Evolutionary conservation across 257 asterid species (phyloP).

Genomic region (Solanum pennellii): DNA sequence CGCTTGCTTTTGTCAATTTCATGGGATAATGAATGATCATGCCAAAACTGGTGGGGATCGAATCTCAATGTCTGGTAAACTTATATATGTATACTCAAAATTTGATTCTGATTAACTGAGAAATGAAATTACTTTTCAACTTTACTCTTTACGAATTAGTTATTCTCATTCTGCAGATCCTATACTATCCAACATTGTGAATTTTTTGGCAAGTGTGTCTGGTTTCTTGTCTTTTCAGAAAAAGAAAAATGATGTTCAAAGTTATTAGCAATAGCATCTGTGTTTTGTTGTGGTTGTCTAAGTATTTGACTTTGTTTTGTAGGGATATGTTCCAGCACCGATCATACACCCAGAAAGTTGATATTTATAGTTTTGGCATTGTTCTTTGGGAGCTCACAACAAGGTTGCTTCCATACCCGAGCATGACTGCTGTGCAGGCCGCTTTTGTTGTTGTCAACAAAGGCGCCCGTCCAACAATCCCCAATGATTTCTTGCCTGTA

Average conservation of each 20-base stretch:
- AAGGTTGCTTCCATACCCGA: slow-evolving; percentile 88
- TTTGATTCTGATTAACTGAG: background rate
- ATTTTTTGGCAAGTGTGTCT: background rate
- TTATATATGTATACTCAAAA: background rate
- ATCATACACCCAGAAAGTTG: slow-evolving; percentile 90
- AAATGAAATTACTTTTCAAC: background rate
- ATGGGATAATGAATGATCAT: background rate
- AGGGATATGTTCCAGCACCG: slow-evolving; percentile 98
- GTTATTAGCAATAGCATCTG: background rate
- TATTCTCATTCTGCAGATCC: background rate
- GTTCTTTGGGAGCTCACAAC: slow-evolving; percentile 95
- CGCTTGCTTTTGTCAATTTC: background rate
- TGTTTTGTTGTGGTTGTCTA: background rate
- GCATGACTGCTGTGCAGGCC: slow-evolving; percentile 94
- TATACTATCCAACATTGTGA: background rate
- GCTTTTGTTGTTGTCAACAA: slow-evolving; percentile 96
- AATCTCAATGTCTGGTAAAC: background rate
- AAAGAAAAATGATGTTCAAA: background rate
- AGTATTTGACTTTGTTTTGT: slow-evolving; percentile 16
- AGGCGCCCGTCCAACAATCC: slow-evolving; percentile 79
- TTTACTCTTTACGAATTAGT: background rate
- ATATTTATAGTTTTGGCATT: slow-evolving; percentile 90
- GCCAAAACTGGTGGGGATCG: background rate
- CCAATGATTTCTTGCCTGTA: slow-evolving; percentile 64
- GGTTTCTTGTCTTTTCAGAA: background rate